phyloP scores from a whole-genome alignment of 2,329 filamentous ascomycete species.

The Pseudogymnoascus sp. region DNA sequence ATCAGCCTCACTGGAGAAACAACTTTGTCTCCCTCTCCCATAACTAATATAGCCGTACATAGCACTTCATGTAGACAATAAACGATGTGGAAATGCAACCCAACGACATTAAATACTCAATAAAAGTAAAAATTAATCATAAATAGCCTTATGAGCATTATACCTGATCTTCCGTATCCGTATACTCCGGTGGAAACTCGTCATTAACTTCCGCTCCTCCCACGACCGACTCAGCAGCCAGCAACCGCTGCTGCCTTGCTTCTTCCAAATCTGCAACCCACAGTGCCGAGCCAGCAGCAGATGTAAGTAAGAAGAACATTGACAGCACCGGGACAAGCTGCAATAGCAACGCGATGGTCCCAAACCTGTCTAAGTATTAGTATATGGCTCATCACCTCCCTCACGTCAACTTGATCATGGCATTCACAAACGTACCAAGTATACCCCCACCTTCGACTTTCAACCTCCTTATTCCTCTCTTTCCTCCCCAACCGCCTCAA shows the following conservation, averaged over 20 bases:
- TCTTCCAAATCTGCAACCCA: constrained; percentile 78
- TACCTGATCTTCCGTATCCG: constrained; percentile 3
- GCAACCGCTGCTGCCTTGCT: constrained; percentile 16
- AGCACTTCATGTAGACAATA: background rate
- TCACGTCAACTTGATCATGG: background rate
- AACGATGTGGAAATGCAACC: background rate
- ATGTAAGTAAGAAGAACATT: constrained; percentile 91
- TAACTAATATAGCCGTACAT: background rate
- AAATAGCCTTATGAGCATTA: background rate
- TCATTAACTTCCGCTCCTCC: background rate
- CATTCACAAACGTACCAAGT: constrained; percentile 51
- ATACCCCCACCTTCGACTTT: constrained; percentile 67
- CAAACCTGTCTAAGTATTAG: constrained; percentile 50
- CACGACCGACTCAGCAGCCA: background rate
- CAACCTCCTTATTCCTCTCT: constrained; percentile 63
- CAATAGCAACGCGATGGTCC: constrained; percentile 71
- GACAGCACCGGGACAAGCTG: constrained; percentile 84
- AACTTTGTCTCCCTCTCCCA: background rate
- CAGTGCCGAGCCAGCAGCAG: constrained; percentile 72
- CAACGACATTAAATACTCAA: background rate
- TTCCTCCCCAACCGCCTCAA: constrained; percentile 66
- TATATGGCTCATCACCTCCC: background rate
- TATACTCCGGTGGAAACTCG: constrained; percentile 3
- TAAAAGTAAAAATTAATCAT: background rate
- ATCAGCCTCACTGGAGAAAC: background rate